Evolutionary conservation across 495 filamentous ascomycete species (phyloP).

Genomic region (Schizothecium vesticola): DNA sequence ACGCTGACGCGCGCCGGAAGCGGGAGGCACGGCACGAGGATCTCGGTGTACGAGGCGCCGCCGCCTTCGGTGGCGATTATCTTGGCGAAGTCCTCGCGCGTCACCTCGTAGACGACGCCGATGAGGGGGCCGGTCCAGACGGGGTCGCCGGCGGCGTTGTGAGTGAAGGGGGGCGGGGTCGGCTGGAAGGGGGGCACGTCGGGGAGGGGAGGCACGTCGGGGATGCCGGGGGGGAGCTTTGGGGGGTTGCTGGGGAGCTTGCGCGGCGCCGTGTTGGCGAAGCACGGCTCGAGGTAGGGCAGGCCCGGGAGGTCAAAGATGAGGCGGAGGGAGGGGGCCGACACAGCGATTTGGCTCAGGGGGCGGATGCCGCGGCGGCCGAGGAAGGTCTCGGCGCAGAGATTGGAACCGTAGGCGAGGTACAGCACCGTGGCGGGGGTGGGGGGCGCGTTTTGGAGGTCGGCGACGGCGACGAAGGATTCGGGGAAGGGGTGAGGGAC

Average conservation of each 20-base stretch:
- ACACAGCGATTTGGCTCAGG: slow-evolving; percentile 69
- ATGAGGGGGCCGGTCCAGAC: slow-evolving; percentile 73
- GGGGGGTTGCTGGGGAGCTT: slow-evolving; percentile 38
- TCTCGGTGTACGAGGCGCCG: slow-evolving; percentile 72
- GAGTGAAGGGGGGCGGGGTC: slow-evolving; percentile 19
- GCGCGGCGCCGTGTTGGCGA: slow-evolving; percentile 70
- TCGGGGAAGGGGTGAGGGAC: slow-evolving; percentile 24
- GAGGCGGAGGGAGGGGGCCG: slow-evolving; percentile 68
- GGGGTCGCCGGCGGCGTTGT: slow-evolving; percentile 33
- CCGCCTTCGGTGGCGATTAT: slow-evolving; percentile 91
- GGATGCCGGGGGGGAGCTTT: slow-evolving; percentile 28
- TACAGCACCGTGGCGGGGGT: slow-evolving; percentile 63
- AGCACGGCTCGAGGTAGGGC: slow-evolving; percentile 86
- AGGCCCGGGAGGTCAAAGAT: slow-evolving; percentile 83
- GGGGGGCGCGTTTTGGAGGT: slow-evolving; percentile 6
- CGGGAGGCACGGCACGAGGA: slow-evolving; percentile 68
- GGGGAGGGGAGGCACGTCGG: slow-evolving; percentile 14
- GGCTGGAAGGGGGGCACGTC: slow-evolving; percentile 39
- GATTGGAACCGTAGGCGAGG: slow-evolving; percentile 92
- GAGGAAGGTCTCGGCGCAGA: slow-evolving; percentile 68
- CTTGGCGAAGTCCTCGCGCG: slow-evolving; percentile 67
- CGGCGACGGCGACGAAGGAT: slow-evolving; percentile 16
- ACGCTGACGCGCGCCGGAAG: slow-evolving; percentile 48
- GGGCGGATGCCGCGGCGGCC: slow-evolving; percentile 72
- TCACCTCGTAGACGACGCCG: slow-evolving; percentile 94